Percentiles rank a stretch among this genome's conserved stretches.
These are phyloP conservation scores for Vanrija sp. DNA, from an alignment of 1,284 basidiomycete species.

Conservation along the genomic window DNA sequence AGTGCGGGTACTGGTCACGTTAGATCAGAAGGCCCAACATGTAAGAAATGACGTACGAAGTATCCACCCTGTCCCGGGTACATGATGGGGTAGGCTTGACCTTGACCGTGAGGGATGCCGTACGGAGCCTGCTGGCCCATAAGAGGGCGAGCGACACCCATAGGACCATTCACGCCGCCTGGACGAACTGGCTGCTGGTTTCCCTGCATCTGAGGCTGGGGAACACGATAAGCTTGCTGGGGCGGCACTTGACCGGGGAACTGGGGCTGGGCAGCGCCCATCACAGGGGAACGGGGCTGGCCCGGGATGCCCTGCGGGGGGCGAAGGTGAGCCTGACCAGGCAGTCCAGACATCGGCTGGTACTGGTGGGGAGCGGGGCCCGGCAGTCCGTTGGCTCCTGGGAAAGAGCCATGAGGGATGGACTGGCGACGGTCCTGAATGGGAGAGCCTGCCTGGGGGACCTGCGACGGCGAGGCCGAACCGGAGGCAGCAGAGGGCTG, in stretches of 20 bases:
- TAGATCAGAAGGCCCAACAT: not conserved
- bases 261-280: slow-evolving; percentile 19
- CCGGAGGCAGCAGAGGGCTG: slow-evolving; percentile 11
- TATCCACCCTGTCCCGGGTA: slow-evolving; percentile 29
- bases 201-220: slow-evolving; percentile 17
- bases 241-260: slow-evolving; percentile 14
- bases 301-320: slow-evolving; percentile 26
- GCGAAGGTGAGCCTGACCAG: slow-evolving; percentile 24
- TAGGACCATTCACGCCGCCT: slow-evolving; percentile 2
- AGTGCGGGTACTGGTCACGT: slow-evolving; percentile 8
- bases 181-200: slow-evolving; percentile 16
- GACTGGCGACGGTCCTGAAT: slow-evolving; percentile 33
- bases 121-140: slow-evolving; percentile 16
- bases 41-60: slow-evolving; percentile 28
- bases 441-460: slow-evolving; percentile 17
- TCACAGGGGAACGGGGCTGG: slow-evolving; percentile 34
- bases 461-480: slow-evolving; percentile 18
- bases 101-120: slow-evolving; percentile 35
- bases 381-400: slow-evolving; percentile 26
- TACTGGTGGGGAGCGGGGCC: slow-evolving; percentile 17
- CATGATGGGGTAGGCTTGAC: slow-evolving; percentile 34
- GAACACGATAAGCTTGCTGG: slow-evolving; percentile 30
- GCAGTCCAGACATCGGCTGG: slow-evolving; percentile 17
- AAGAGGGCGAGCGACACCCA: slow-evolving; percentile 13
- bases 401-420: slow-evolving; percentile 21